Conservation (phyloP, 768 basidiomycete species). For the Nidularia pulvinata region DNA sequence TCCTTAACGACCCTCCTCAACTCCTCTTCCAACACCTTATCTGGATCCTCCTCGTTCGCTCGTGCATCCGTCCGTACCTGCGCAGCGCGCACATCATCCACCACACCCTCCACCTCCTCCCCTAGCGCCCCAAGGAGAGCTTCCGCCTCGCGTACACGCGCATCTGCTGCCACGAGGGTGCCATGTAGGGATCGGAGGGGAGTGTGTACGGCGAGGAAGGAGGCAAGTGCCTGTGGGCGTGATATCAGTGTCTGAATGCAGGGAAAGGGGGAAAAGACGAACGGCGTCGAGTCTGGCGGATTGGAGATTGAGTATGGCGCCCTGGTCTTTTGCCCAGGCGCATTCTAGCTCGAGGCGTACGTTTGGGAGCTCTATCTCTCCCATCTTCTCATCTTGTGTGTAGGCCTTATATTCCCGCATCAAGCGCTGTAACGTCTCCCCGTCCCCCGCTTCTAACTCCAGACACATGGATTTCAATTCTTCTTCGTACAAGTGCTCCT, state of each 20-base stretch:
- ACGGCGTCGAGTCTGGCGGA: constrained; percentile 21
- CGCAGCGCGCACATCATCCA: constrained; percentile 7
- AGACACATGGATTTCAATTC: constrained; percentile 7
- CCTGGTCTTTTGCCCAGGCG: constrained; percentile 29
- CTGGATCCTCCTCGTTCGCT: too few relatives aligned
- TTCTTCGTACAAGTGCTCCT: constrained; percentile 9
- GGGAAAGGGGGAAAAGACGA: neutral
- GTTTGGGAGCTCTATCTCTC: constrained; percentile 8
- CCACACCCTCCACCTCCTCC: constrained; percentile 27
- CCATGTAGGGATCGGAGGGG: constrained; percentile 10
- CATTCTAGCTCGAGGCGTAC: constrained; percentile 19
- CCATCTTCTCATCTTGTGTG: neutral
- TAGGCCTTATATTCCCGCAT: neutral
- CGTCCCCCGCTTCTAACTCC: constrained; percentile 2
- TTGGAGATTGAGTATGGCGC: constrained; percentile 14
- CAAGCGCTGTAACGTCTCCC: neutral
- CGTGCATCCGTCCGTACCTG: neutral
- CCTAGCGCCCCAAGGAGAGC: constrained; percentile 26
- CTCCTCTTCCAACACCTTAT: constrained; percentile 9
- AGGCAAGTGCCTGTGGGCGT: constrained; percentile 12
- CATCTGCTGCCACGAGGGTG: constrained; percentile 6
- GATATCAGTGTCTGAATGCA: neutral
- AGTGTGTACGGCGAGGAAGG: constrained; percentile 14
- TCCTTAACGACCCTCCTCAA: constrained; percentile 12
- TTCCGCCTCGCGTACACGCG: constrained; percentile 18